Evolutionary conservation across 23 red algal genomes (phyloP).

Genomic region (Gracilaria gracilis): DNA sequence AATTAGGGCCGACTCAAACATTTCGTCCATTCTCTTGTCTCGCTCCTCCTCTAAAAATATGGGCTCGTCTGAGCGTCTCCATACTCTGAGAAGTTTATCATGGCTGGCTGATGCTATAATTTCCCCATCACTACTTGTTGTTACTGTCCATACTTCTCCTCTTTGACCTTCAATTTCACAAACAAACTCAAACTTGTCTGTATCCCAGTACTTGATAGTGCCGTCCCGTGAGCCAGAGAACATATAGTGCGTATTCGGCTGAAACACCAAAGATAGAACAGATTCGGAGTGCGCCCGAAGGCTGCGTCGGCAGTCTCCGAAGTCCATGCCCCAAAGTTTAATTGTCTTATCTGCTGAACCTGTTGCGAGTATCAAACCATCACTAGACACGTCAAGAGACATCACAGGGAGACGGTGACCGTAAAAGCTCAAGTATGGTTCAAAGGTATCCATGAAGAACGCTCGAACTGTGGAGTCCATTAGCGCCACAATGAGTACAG

Average conservation of each 20-base stretch:
- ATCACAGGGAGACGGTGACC: conserved; percentile 96
- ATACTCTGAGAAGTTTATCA: conserved; percentile 83
- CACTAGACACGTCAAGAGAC: conserved; percentile 82
- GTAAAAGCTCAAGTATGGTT: conserved; percentile 85
- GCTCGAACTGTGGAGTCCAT: conserved; percentile 91
- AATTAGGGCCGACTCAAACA: conserved; percentile 74
- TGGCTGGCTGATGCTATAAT: conserved; percentile 73
- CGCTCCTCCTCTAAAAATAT: conserved; percentile 89
- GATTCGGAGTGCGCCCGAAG: conserved; percentile 86
- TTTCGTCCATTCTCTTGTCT: conserved; percentile 73
- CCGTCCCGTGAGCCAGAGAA: conserved; percentile 91
- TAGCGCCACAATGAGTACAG: conserved; percentile 80
- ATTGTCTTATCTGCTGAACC: conserved; percentile 94
- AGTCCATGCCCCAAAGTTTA: conserved; percentile 97
- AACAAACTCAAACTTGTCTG: conserved; percentile 80
- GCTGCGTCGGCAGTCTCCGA: conserved; percentile 90
- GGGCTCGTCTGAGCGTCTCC: conserved; percentile 80
- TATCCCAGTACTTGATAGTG: conserved; percentile 93
- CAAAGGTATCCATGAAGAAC: conserved; percentile 76
- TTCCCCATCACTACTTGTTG: conserved; percentile 76
- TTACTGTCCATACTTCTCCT: conserved; percentile 64
- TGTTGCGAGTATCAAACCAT: conserved; percentile 86
- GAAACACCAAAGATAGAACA: conserved; percentile 80
- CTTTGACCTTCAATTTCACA: conserved; percentile 74
- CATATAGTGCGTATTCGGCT: conserved; percentile 88